These are phyloP conservation scores for Prunus salicina DNA, from an alignment of 306 rosid genomes.

Conservation along the genomic window DNA sequence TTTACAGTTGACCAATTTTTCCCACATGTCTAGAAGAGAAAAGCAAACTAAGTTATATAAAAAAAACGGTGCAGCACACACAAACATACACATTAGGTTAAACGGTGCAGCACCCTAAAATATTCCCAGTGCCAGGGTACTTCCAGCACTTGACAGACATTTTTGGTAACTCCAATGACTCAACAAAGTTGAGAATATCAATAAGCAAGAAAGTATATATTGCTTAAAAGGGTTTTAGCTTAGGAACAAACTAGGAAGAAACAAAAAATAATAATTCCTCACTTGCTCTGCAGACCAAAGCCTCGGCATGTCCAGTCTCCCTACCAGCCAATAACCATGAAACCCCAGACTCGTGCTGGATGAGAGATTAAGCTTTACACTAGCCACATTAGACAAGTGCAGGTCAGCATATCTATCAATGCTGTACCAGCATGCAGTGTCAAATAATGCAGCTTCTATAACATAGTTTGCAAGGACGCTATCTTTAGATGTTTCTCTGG, in stretches of 20 bases:
- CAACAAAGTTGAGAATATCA: not conserved
- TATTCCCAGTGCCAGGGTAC: not conserved
- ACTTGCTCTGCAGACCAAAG: slow-evolving; percentile 98
- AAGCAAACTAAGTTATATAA: not conserved
- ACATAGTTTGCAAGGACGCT: slow-evolving; percentile 50
- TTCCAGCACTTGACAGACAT: not conserved
- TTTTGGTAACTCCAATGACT: not conserved
- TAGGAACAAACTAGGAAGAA: not conserved
- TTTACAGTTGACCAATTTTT: not conserved
- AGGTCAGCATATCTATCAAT: slow-evolving; percentile 53
- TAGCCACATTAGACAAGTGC: slow-evolving; percentile 63
- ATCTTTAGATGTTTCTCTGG: slow-evolving; percentile 54
- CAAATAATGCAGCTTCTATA: slow-evolving; percentile 70
- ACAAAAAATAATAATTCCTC: slow-evolving; percentile 19
- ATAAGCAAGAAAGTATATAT: slow-evolving; percentile 6
- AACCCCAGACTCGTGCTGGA: slow-evolving; percentile 46
- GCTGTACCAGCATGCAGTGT: slow-evolving; percentile 57
- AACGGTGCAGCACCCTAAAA: not conserved
- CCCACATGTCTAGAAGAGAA: not conserved
- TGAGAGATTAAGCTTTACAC: slow-evolving; percentile 47
- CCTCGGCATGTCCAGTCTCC: slow-evolving; percentile 66
- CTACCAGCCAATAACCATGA: slow-evolving; percentile 62
- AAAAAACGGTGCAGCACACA: not conserved
- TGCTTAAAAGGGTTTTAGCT: not conserved
- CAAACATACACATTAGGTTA: not conserved